phyloP scores from a whole-genome alignment of 192 early-diverging fungal genomes.

The Geranomyces michiganensis region DNA sequence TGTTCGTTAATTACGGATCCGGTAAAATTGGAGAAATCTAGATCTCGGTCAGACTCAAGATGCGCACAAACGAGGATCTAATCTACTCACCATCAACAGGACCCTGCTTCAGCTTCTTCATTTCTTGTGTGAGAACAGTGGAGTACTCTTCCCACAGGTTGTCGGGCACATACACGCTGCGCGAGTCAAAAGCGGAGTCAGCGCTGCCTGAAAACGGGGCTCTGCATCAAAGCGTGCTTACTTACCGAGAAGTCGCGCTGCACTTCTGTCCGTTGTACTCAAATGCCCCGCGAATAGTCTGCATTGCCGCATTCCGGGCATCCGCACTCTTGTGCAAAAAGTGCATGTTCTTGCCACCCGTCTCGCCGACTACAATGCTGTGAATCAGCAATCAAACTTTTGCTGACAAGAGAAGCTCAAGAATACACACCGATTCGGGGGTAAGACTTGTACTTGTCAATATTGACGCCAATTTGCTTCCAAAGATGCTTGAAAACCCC shows the following conservation, averaged over 20 bases:
- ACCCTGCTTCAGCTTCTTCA: constrained; percentile 81
- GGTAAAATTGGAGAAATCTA: constrained; percentile 82
- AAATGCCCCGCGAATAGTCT: constrained; percentile 90
- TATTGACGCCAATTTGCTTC: constrained; percentile 88
- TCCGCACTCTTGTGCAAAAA: constrained; percentile 83
- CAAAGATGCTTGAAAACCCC: constrained; percentile 91
- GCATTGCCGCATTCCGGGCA: constrained; percentile 75
- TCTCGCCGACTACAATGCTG: constrained; percentile 80
- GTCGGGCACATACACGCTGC: constrained; percentile 80
- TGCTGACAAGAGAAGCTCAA: neutral
- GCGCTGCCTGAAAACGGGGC: neutral
- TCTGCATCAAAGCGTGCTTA: too few relatives aligned
- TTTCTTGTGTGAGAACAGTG: constrained; percentile 63
- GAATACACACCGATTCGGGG: constrained; percentile 72
- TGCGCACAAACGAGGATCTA: neutral
- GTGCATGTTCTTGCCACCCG: constrained; percentile 99
- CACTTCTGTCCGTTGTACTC: constrained; percentile 99
- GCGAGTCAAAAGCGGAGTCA: neutral
- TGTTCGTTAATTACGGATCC: constrained; percentile 91
- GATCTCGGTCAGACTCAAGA: neutral
- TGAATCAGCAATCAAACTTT: neutral
- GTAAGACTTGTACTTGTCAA: constrained; percentile 88
- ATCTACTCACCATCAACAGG: constrained; percentile 64
- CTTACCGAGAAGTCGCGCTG: constrained; percentile 85
- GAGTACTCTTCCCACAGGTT: constrained; percentile 79